Evolutionary conservation across 805 yeast genomes (phyloP).

Genomic region (Torulaspora franciscae): DNA sequence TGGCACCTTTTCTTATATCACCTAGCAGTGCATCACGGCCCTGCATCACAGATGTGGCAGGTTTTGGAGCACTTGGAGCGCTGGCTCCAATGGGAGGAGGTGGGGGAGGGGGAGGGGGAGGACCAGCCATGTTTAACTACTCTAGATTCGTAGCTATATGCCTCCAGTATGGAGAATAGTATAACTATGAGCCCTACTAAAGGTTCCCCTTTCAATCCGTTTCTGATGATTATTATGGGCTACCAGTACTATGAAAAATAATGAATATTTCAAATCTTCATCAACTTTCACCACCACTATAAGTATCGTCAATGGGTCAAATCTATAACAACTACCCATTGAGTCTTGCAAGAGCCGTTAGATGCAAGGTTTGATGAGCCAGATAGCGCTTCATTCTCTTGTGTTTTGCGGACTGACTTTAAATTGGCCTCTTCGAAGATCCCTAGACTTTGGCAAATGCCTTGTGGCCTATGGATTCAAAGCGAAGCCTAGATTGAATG

Average conservation of each 20-base stretch:
- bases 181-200: background rate
- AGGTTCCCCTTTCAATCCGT: background rate
- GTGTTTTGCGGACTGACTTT: background rate
- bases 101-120: slow-evolving; percentile 60
- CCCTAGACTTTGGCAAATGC: slow-evolving; percentile 33
- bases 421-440: slow-evolving; percentile 45
- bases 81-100: slow-evolving; percentile 40
- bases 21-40: slow-evolving; percentile 61
- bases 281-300: background rate
- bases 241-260: background rate
- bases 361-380: background rate
- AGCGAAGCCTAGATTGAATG: slow-evolving; percentile 39
- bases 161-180: background rate
- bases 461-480: slow-evolving; percentile 43
- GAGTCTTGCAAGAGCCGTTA: background rate
- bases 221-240: background rate
- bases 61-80: slow-evolving; percentile 33
- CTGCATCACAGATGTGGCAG: slow-evolving; percentile 32
- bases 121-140: slow-evolving; percentile 22
- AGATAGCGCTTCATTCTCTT: slow-evolving; percentile 2
- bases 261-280: background rate
- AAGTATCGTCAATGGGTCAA: background rate
- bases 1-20: slow-evolving; percentile 70
- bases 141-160: background rate
- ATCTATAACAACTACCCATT: background rate